A percentile compares a stretch with the other conserved stretches of the same genome.
phyloP scores from a whole-genome alignment of 2,329 filamentous ascomycete genomes.

The Grosmannia clavigera region DNA sequence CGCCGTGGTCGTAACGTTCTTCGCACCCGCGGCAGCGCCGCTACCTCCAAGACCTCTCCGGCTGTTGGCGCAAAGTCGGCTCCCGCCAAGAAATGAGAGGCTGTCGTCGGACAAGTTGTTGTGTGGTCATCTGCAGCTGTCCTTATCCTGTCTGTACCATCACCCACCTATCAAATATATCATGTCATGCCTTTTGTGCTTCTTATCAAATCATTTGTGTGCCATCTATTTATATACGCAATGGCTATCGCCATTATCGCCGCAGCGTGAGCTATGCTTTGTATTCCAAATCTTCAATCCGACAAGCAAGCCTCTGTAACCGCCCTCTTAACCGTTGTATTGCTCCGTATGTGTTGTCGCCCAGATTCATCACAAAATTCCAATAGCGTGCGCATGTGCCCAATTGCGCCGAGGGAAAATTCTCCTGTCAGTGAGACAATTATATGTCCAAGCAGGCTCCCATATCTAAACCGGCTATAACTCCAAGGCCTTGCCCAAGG shows the following conservation, averaged over 20 bases:
- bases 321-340: neutral
- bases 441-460: neutral
- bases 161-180: neutral
- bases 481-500: neutral
- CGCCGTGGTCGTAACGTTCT: slow-evolving; percentile 27
- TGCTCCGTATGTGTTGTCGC: neutral
- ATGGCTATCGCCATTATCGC: neutral
- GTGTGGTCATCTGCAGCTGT: neutral
- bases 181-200: neutral
- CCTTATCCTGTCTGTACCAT: neutral
- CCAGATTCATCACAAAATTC: neutral
- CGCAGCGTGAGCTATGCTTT: neutral
- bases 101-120: no score
- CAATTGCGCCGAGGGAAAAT: neutral
- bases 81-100: neutral
- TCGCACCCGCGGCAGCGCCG: slow-evolving; percentile 14
- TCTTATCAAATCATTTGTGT: neutral
- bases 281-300: neutral
- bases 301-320: neutral
- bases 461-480: neutral
- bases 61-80: slow-evolving; percentile 2
- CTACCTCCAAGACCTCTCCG: slow-evolving; percentile 2
- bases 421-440: neutral
- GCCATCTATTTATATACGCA: neutral
- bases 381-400: neutral